A percentile compares a stretch with the other conserved stretches of the same genome.
Evolutionary conservation across 495 filamentous ascomycete species (phyloP).

Genomic region (Lasiosphaeria miniovina): DNA sequence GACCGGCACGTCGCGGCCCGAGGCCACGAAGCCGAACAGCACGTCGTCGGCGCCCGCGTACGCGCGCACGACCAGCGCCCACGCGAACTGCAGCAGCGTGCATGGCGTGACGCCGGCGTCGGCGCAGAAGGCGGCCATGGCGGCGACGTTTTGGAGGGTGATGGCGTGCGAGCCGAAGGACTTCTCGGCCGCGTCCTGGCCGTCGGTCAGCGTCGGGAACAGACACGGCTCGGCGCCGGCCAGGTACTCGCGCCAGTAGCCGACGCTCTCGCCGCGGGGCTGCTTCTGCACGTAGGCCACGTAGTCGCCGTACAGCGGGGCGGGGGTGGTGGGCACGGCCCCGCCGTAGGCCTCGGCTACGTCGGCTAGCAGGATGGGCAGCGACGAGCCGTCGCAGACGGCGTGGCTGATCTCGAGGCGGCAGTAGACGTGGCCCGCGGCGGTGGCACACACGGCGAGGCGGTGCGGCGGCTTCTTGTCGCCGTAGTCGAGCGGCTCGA

Average conservation of each 20-base stretch:
- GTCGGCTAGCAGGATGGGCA: constrained; percentile 33
- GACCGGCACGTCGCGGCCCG: constrained; percentile 23
- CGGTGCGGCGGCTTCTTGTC: constrained; percentile 46
- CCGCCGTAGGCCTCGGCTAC: neutral
- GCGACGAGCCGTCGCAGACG: constrained; percentile 62
- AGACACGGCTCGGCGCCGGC: constrained; percentile 23
- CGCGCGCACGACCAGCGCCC: constrained; percentile 39
- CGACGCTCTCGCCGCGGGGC: constrained; percentile 43
- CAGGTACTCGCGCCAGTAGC: constrained; percentile 24
- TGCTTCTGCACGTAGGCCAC: constrained; percentile 47
- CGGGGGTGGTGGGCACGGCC: constrained; percentile 19
- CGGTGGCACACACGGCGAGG: constrained; percentile 38
- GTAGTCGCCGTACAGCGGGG: constrained; percentile 35
- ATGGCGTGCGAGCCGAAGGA: constrained; percentile 18
- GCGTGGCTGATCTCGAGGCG: constrained; percentile 62
- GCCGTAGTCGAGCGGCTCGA: constrained; percentile 34
- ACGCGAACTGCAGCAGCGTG: constrained; percentile 34
- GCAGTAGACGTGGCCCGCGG: constrained; percentile 34
- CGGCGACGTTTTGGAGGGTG: constrained; percentile 6
- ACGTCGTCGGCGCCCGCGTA: constrained; percentile 54
- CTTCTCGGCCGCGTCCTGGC: constrained; percentile 5
- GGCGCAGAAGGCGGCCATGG: constrained; percentile 22
- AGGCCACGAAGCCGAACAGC: constrained; percentile 50
- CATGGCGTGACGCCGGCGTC: constrained; percentile 25
- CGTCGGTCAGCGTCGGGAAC: constrained; percentile 15